Evolutionary conservation across 306 rosid species (phyloP).

Genomic region (Purshia tridentata): DNA sequence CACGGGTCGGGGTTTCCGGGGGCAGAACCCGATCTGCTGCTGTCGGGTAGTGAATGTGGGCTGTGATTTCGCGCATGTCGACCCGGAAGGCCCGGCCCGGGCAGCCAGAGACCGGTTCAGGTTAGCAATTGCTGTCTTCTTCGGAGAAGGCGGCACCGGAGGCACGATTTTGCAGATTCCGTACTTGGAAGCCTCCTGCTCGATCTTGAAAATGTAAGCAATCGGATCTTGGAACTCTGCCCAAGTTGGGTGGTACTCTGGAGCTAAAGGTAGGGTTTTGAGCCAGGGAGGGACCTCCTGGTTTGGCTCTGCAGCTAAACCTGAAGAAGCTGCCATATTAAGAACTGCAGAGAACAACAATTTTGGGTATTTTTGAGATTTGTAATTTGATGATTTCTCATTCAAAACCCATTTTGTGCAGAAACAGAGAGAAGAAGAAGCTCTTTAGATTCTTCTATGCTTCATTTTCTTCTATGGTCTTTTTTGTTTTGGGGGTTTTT

Average conservation of each 20-base stretch:
- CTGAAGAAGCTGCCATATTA: conserved; percentile 49
- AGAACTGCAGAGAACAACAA: background rate
- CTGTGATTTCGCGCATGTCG: conserved; percentile 33
- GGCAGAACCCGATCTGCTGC: conserved; percentile 99
- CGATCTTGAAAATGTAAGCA: conserved; percentile 97
- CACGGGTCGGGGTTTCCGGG: conserved; percentile 70
- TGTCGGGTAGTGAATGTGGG: conserved; percentile 98
- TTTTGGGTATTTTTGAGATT: background rate
- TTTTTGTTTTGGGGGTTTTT: conserved; percentile 23
- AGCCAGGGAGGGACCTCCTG: conserved; percentile 87
- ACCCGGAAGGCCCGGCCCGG: conserved; percentile 37
- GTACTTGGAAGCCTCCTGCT: conserved; percentile 83
- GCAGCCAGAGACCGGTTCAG: conserved; percentile 61
- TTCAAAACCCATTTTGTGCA: conserved; percentile 35
- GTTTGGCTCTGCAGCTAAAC: conserved; percentile 48
- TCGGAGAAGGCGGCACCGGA: conserved; percentile 72
- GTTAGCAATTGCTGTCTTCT: conserved; percentile 77
- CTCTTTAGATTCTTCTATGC: conserved; percentile 42
- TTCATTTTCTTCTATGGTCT: conserved; percentile 13
- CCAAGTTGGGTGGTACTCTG: conserved; percentile 70
- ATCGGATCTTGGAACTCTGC: conserved; percentile 98
- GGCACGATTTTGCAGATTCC: conserved; percentile 99
- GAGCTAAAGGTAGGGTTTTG: conserved; percentile 80
- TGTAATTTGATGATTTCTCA: conserved; percentile 36
- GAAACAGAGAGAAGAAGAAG: conserved; percentile 3